Base-by-base conservation (phyloP, 306 rosid species). In the Lathyrus sativus region DNA sequence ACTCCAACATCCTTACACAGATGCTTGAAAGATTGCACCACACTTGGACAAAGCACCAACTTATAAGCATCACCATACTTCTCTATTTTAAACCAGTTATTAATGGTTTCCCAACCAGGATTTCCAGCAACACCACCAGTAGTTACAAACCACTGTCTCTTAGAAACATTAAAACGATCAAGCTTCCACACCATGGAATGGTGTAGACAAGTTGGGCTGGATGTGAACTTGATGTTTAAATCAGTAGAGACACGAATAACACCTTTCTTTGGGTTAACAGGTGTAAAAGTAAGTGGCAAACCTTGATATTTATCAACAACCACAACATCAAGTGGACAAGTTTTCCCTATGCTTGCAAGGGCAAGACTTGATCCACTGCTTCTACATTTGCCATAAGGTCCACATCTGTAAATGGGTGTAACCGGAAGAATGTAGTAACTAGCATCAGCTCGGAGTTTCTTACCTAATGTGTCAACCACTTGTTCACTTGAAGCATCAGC, bases 11-110 rank as follows among this genome's bases (percentile, higher is more conserved):
- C 12, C 37, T 19, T 76, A 15, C 80, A 76, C 50, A 50, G 0
- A 18, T 56, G 58, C 22, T 57, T 57, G 45, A 11, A 55, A 70
- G 65, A 56, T 2, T 44, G 55, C 9, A 59, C 56, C 37, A 74
- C 60, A 0, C 33, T 57, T 0, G 67, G 73, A 57, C 73, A 65
- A 37, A 55, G 65, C 0, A 74, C 31, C 0, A 65, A 0, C 17
- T 74, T 74, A 31, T 74, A 74, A 65, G 28, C 72, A 10, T n/a
- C 72, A 5, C 29, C 78, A 31, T 74, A 65, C 14, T 74, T 65
- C 59, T 65, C 78, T 33, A 74, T 74, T 42, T 74, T 83, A 71
- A 86, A 83, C 85, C 87, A 84, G 6, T 75, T 84, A 22, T 66
- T 41, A 0, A 70, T 48, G 0, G 86, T 86, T 56, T 29, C 9